Percentiles rank a stretch among this genome's conserved stretches.
Evolutionary conservation across 345 rosid genomes (phyloP).

Genomic region (Eucalyptus pauciflora): DNA sequence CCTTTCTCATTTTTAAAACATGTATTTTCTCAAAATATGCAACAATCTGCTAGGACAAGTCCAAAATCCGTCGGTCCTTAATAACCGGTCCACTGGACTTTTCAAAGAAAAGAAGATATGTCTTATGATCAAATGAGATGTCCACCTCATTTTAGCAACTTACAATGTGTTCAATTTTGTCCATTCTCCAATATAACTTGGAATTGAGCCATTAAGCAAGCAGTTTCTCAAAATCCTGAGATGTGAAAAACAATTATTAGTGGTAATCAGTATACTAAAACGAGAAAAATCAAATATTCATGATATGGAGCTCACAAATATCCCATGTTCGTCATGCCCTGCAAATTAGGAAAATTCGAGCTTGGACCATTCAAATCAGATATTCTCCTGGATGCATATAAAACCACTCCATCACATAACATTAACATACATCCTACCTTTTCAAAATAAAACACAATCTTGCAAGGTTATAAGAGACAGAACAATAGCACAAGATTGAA

Average conservation of each 20-base stretch:
- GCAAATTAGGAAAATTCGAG: not conserved
- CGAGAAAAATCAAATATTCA: not conserved
- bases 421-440: too few relatives aligned
- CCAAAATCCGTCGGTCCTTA: not conserved
- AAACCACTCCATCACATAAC: too few relatives aligned
- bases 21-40: not conserved
- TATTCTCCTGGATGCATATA: too few relatives aligned
- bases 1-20: not conserved
- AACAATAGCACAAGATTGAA: not conserved
- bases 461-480: not conserved
- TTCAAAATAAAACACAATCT: not conserved
- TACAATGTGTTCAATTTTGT: constrained; percentile 23
- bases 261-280: not conserved
- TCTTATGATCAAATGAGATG: not conserved
- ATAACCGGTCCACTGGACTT: not conserved
- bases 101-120: not conserved
- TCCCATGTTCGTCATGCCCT: constrained; percentile 5
- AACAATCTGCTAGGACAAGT: not conserved
- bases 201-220: constrained; percentile 36
- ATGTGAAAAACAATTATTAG: not conserved
- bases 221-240: constrained; percentile 64
- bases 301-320: constrained; percentile 35
- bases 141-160: constrained; percentile 10
- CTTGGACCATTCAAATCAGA: too few relatives aligned
- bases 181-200: constrained; percentile 31